phyloP scores from a whole-genome alignment of 345 rosid genomes.

The Boechera retrofracta region DNA sequence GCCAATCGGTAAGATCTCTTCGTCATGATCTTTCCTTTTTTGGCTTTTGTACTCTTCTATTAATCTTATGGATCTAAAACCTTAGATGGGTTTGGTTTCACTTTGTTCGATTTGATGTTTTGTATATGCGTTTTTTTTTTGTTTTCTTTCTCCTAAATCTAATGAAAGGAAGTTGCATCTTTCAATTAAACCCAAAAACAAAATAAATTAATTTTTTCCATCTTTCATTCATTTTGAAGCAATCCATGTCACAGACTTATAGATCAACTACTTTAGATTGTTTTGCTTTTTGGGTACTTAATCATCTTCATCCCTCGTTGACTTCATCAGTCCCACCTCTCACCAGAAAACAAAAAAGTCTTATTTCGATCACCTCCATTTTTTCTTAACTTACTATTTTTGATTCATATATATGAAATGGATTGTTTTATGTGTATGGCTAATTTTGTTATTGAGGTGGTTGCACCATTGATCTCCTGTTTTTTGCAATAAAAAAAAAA shows the following conservation, averaged over 20 bases:
- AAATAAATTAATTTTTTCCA: neutral
- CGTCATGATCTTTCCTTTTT: neutral
- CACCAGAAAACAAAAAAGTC: neutral
- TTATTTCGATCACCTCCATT: neutral
- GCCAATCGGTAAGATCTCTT: slow-evolving; percentile 33
- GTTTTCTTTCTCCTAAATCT: slow-evolving; percentile 25
- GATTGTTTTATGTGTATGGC: slow-evolving; percentile 6
- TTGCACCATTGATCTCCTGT: slow-evolving; percentile 39
- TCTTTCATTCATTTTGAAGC: slow-evolving; percentile 30
- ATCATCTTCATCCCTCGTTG: slow-evolving; percentile 41
- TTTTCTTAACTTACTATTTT: neutral
- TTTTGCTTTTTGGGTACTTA: slow-evolving; percentile 40
- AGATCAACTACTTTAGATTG: slow-evolving; percentile 29
- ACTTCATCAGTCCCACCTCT: slow-evolving; percentile 29
- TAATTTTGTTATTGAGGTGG: slow-evolving; percentile 27
- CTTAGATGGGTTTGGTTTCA: slow-evolving; percentile 25
- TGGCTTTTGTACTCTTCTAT: slow-evolving; percentile 9
- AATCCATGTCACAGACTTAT: slow-evolving; percentile 32
- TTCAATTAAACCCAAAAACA: neutral
- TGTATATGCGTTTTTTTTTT: neutral
- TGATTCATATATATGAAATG: neutral
- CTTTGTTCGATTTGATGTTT: slow-evolving; percentile 22
- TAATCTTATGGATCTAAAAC: slow-evolving; percentile 29
- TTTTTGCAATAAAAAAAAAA: neutral
- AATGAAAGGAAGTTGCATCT: slow-evolving; percentile 12